Percentiles rank a stretch among this genome's conserved stretches.
Evolutionary conservation across 371 early-diverging fungal species (phyloP).

Genomic region (Phascolomyces articulosus): DNA sequence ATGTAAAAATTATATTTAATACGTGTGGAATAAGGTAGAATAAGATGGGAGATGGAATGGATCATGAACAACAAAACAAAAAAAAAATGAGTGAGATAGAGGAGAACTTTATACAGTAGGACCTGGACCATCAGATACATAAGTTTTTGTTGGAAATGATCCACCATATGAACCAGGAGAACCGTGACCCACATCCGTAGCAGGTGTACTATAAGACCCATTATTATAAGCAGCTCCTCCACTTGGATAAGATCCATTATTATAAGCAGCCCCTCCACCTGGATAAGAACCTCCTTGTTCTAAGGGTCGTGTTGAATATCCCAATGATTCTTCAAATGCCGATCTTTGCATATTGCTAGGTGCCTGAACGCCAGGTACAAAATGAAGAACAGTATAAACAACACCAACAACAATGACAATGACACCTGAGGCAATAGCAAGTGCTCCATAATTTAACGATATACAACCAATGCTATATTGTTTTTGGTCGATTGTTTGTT

Average conservation of each 20-base stretch:
- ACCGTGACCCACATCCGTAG: background rate
- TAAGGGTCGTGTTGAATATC: background rate
- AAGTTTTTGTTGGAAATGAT: background rate
- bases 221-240: too few relatives aligned
- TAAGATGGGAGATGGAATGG: too few relatives aligned
- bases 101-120: background rate
- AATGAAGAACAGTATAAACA: slow-evolving; percentile 24
- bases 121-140: slow-evolving; percentile 3
- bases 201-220: background rate
- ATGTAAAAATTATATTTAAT: too few relatives aligned
- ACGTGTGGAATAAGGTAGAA: too few relatives aligned
- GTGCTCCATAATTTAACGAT: slow-evolving; percentile 16
- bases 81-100: background rate
- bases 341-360: slow-evolving; percentile 24
- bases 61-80: too few relatives aligned
- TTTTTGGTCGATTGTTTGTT: too few relatives aligned
- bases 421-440: slow-evolving; percentile 27
- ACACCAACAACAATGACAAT: slow-evolving; percentile 27
- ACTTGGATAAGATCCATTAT: too few relatives aligned
- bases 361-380: slow-evolving; percentile 26
- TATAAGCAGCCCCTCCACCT: background rate
- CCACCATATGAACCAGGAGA: background rate
- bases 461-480: too few relatives aligned
- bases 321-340: slow-evolving; percentile 22
- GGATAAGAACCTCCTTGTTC: background rate